Evolutionary conservation across 2,329 filamentous ascomycete species (phyloP).

Genomic region (Neobulgaria alba): DNA sequence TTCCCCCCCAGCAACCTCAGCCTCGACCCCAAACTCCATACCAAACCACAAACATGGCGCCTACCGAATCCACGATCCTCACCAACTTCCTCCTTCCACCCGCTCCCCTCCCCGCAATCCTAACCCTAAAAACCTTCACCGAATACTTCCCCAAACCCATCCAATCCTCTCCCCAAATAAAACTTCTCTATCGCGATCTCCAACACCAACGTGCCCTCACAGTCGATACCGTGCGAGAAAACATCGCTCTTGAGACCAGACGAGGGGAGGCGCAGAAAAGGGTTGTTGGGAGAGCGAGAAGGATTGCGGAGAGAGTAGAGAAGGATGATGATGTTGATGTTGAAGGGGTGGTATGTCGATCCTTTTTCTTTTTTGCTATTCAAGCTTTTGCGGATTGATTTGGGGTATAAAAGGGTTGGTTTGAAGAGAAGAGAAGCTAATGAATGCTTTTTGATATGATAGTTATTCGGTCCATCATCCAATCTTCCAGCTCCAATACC

Average conservation of each 20-base stretch:
- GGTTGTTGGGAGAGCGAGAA: slow-evolving; percentile 45
- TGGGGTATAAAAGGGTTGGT: too few relatives aligned
- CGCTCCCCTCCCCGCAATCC: slow-evolving; percentile 62
- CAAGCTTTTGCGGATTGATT: too few relatives aligned
- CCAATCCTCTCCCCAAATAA: slow-evolving; percentile 25
- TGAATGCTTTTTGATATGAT: slow-evolving; percentile 13
- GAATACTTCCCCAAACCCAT: slow-evolving; percentile 61
- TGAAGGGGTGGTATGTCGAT: slow-evolving; percentile 42
- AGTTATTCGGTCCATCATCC: slow-evolving; percentile 50
- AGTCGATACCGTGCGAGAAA: slow-evolving; percentile 57
- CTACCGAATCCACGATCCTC: slow-evolving; percentile 67
- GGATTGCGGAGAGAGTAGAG: slow-evolving; percentile 44
- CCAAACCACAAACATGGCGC: slow-evolving; percentile 50
- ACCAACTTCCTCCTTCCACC: slow-evolving; percentile 71
- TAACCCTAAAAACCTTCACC: slow-evolving; percentile 67
- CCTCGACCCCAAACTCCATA: not conserved
- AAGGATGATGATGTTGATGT: slow-evolving; percentile 57
- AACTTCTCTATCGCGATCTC: slow-evolving; percentile 64
- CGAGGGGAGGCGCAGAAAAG: slow-evolving; percentile 49
- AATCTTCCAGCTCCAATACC: slow-evolving; percentile 37
- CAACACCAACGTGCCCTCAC: slow-evolving; percentile 63
- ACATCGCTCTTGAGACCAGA: slow-evolving; percentile 57
- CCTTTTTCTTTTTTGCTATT: not conserved
- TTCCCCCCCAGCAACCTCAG: not conserved
- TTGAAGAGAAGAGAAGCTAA: too few relatives aligned